Evolutionary conservation across 1,139 yeast species (phyloP).

Genomic region (Taiozyma sp.): DNA sequence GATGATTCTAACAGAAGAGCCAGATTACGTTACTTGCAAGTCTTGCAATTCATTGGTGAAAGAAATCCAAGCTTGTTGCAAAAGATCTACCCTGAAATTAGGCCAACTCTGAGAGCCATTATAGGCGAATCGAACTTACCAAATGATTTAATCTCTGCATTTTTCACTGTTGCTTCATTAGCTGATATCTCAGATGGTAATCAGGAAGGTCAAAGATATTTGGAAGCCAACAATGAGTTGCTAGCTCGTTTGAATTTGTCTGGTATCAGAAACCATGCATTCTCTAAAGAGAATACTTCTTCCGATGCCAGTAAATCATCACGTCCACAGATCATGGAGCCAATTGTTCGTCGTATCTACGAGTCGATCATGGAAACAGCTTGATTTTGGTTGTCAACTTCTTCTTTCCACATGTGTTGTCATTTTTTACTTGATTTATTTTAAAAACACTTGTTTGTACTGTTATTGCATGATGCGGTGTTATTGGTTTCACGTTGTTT

Average conservation of each 20-base stretch:
- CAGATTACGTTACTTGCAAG: conserved; percentile 47
- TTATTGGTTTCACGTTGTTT: background rate
- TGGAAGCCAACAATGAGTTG: conserved; percentile 18
- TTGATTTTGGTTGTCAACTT: background rate
- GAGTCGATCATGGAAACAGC: conserved; percentile 6
- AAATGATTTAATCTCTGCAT: conserved; percentile 24
- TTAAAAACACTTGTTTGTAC: background rate
- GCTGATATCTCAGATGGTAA: conserved; percentile 30
- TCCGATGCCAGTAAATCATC: background rate
- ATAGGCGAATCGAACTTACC: conserved; percentile 25
- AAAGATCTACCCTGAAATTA: conserved; percentile 41
- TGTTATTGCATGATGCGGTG: conserved; percentile 3
- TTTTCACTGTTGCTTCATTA: conserved; percentile 29
- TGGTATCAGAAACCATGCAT: conserved; percentile 28
- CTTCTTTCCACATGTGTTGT: background rate
- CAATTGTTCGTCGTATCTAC: conserved; percentile 6
- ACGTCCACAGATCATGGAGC: conserved; percentile 3
- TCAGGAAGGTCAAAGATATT: conserved; percentile 17
- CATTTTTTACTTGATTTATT: background rate
- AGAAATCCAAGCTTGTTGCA: conserved; percentile 35
- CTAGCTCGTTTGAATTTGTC: conserved; percentile 26
- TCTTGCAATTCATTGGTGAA: conserved; percentile 41
- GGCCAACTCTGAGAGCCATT: conserved; percentile 36
- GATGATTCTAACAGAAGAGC: conserved; percentile 48
- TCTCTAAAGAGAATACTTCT: conserved; percentile 8